Base-by-base conservation (phyloP, 495 filamentous ascomycete species). In the Xanthoparmelia taractica region DNA sequence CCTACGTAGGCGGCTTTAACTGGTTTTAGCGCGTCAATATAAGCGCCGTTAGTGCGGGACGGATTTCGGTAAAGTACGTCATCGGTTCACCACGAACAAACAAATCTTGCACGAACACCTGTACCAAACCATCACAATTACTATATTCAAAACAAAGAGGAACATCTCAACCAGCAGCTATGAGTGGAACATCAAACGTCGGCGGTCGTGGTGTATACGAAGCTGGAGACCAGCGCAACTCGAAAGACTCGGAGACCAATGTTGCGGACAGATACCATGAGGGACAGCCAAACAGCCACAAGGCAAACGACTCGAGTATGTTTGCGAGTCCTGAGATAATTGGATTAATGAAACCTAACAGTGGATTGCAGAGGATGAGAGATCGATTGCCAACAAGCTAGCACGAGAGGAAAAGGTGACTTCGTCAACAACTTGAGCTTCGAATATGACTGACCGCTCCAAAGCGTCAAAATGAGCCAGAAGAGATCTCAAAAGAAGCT, bases 341-440 rank as follows among this genome's bases (percentile, higher is more conserved):
- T 15, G 2, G 4, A 54, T 68, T 25, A 23, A 50, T 27, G 8
- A 63, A 34, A 60, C 7, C 52, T 27, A 43, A 31, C 2, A n/a
- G 15, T 10, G 17, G 50, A 29, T 25, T 23, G 10, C 60, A 91
- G 87, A 95, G 82, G 90, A 93, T 70, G 75, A 90, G 69, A 81
- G 90, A 67, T 82, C 87, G 36, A 92, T 95, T 67, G 86, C 85
- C 66, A 91, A 92, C 79, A 86, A 84, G 69, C 79, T 91, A 34
- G 87, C 78, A 11, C 80, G 84, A 13, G 86, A 88, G 67, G 73
- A 77, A 66, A 71, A 82, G 77, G 76, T 78, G 66, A 33, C 57
- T 52, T 11, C 48, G n/a, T 25, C 27, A 13, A 59, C 6, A 6
- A 10, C 48, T 33, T 29, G 11, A 41, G n/a, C 31, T 15, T 43